Evolutionary conservation across 805 yeast genomes (phyloP).

Genomic region (Metschnikowia lunata): DNA sequence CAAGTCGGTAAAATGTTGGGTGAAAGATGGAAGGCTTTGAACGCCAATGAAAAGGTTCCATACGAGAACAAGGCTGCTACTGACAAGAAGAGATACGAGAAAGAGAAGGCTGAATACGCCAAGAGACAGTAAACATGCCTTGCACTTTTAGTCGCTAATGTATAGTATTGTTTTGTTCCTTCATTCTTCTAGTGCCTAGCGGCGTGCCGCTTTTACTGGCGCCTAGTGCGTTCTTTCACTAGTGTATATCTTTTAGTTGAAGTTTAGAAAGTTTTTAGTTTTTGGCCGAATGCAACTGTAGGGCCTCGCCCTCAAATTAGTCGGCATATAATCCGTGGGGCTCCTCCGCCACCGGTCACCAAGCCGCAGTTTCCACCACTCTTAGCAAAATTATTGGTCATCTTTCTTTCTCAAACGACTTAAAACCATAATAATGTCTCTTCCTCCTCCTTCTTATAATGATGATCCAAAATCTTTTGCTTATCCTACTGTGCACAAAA

Average conservation of each 20-base stretch:
- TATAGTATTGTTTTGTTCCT: constrained; percentile 13
- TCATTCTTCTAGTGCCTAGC: constrained; percentile 5
- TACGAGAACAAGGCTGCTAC: constrained; percentile 91
- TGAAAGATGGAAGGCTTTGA: constrained; percentile 92
- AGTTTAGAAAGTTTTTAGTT: not conserved
- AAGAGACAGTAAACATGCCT: constrained; percentile 27
- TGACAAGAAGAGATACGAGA: constrained; percentile 97
- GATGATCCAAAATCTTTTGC: constrained; percentile 79
- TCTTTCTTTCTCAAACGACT: no score
- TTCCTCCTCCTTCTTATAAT: constrained; percentile 55
- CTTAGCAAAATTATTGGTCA: no score
- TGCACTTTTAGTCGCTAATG: constrained; percentile 6
- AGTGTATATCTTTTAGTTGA: constrained; percentile 5
- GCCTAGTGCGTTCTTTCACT: not conserved
- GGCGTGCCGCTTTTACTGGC: constrained; percentile 9
- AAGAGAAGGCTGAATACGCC: constrained; percentile 85
- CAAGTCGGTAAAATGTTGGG: constrained; percentile 94
- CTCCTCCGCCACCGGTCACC: no score
- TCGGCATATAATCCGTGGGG: constrained; percentile 1
- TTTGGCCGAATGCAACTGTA: no score
- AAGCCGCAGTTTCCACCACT: no score
- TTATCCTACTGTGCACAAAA: constrained; percentile 62
- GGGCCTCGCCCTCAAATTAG: not conserved
- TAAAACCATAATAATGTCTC: constrained; percentile 26
- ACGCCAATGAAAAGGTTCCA: constrained; percentile 78